Conservation (phyloP, 768 basidiomycete species). For the Mrakia frigida region DNA sequence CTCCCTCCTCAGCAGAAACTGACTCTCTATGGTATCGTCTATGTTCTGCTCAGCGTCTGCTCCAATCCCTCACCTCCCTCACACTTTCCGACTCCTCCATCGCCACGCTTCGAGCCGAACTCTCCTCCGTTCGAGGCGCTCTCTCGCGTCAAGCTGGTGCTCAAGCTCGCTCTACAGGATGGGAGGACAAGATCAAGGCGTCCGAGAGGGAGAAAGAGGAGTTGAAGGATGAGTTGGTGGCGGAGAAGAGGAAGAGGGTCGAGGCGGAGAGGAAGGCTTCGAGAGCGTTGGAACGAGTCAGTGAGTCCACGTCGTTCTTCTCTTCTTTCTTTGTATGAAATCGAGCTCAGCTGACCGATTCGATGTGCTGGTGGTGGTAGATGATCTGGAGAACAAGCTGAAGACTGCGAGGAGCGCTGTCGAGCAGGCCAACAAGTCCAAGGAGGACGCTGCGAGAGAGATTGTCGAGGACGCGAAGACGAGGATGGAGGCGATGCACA, state of each 20-base stretch:
- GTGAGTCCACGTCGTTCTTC: constrained; percentile 30
- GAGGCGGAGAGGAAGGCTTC: constrained; percentile 38
- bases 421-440: constrained; percentile 39
- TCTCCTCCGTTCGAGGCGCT: constrained; percentile 38
- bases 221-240: constrained; percentile 36
- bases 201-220: constrained; percentile 40
- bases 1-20: background rate
- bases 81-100: constrained; percentile 43
- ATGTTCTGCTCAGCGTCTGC: constrained; percentile 35
- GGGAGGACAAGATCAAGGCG: constrained; percentile 38
- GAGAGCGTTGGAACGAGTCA: constrained; percentile 39
- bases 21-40: background rate
- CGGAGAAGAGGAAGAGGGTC: constrained; percentile 36
- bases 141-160: constrained; percentile 37
- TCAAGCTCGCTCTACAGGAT: constrained; percentile 36
- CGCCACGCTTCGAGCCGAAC: constrained; percentile 42
- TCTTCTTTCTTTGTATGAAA: background rate
- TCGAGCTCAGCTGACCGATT: background rate
- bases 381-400: constrained; percentile 40
- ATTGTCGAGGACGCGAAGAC: constrained; percentile 40
- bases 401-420: constrained; percentile 34
- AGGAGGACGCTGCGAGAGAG: constrained; percentile 40
- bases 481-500: constrained; percentile 37
- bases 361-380: constrained; percentile 17
- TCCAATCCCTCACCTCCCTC: constrained; percentile 42